Percentiles rank a stretch among this genome's conserved stretches.
Evolutionary conservation across 2,329 filamentous ascomycete genomes (phyloP).

Genomic region (Thelonectria discophora): DNA sequence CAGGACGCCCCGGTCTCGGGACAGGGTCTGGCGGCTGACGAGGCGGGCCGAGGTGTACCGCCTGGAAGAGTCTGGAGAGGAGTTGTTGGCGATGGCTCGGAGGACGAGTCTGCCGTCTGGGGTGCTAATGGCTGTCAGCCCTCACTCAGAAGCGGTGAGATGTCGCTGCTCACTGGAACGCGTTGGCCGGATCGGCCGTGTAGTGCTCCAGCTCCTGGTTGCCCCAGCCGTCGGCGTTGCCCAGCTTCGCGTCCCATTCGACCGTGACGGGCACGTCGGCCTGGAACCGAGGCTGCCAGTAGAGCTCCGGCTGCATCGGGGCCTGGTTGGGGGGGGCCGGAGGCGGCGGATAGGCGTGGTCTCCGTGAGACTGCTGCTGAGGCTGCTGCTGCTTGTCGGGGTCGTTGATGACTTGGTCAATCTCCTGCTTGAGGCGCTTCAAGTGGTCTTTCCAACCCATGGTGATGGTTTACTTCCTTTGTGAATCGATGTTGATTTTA

Average conservation of each 20-base stretch:
- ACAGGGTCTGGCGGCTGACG: constrained; percentile 61
- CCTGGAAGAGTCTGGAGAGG: constrained; percentile 47
- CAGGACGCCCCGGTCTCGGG: constrained; percentile 60
- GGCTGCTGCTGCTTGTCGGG: constrained; percentile 28
- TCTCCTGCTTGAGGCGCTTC: constrained; percentile 50
- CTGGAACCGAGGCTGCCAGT: constrained; percentile 63
- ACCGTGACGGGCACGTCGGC: constrained; percentile 55
- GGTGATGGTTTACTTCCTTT: not conserved
- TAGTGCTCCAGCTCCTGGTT: constrained; percentile 70
- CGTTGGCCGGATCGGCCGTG: constrained; percentile 57
- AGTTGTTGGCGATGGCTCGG: constrained; percentile 55
- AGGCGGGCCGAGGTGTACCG: constrained; percentile 65
- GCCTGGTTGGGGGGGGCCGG: constrained; percentile 28
- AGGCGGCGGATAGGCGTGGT: constrained; percentile 35
- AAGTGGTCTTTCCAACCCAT: constrained; percentile 53
- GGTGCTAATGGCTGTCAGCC: constrained; percentile 45
- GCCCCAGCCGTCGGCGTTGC: constrained; percentile 68
- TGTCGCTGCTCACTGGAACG: constrained; percentile 56
- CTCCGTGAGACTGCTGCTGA: constrained; percentile 20
- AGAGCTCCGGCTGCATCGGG: constrained; percentile 42
- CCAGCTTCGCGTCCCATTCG: constrained; percentile 64
- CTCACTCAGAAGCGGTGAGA: not conserved
- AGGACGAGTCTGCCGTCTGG: constrained; percentile 61
- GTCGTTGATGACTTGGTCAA: constrained; percentile 47
- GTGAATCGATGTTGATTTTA: not conserved